Evolutionary conservation across 495 filamentous ascomycete genomes (phyloP).

Genomic region (Chaetomium tenue): DNA sequence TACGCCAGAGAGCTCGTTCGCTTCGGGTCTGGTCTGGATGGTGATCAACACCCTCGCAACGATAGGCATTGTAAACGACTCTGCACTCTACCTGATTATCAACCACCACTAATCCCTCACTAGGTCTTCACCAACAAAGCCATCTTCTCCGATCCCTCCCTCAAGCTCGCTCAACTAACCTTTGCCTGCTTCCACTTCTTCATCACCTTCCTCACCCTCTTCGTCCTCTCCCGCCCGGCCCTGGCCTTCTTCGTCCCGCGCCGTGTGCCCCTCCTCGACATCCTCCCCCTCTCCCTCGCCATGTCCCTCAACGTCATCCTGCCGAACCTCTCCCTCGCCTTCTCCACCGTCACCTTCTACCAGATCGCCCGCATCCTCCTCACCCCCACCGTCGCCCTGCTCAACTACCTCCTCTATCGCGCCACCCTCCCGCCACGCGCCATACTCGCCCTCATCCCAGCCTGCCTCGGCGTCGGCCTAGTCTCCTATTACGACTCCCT

Average conservation of each 20-base stretch:
- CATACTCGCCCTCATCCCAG: conserved; percentile 57
- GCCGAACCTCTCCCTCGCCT: conserved; percentile 70
- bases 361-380: conserved; percentile 70
- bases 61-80: conserved; percentile 54
- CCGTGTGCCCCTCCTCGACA: conserved; percentile 52
- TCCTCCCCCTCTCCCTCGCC: conserved; percentile 62
- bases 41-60: conserved; percentile 59
- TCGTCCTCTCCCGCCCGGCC: conserved; percentile 59
- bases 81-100: not conserved
- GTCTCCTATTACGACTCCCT: conserved; percentile 71
- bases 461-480: conserved; percentile 65
- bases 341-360: conserved; percentile 72
- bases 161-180: conserved; percentile 64
- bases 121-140: conserved; percentile 77
- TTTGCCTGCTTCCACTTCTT: conserved; percentile 74
- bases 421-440: conserved; percentile 56
- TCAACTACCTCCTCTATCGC: conserved; percentile 65
- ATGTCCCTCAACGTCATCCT: conserved; percentile 73
- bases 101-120: conserved; percentile 19
- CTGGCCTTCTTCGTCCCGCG: conserved; percentile 62
- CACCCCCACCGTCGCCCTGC: conserved; percentile 64
- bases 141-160: conserved; percentile 65
- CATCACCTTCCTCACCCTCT: conserved; percentile 65
- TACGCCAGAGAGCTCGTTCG: conserved; percentile 22
- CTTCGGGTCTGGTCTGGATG: conserved; percentile 53